phyloP scores from a whole-genome alignment of 164 flowering plant genomes.

The Annona squamosa region DNA sequence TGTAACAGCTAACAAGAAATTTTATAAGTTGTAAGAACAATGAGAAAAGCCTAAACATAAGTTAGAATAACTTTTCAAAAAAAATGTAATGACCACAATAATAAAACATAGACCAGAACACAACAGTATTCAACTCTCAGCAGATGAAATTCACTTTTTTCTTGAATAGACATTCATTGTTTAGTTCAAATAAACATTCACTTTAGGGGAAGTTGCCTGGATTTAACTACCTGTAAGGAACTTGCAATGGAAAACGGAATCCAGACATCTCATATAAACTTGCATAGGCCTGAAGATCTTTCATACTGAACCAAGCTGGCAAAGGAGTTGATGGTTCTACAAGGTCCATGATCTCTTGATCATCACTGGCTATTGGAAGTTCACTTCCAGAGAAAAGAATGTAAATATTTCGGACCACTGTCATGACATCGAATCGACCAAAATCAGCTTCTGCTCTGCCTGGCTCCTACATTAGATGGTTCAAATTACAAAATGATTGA shows the following conservation, averaged over 20 bases:
- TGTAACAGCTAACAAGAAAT: neutral
- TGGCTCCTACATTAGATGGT: slow-evolving; percentile 24
- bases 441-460: slow-evolving; percentile 56
- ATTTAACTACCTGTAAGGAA: slow-evolving; percentile 30
- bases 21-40: too few relatives aligned
- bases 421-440: slow-evolving; percentile 36
- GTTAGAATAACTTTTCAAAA: too few relatives aligned
- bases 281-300: slow-evolving; percentile 38
- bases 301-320: slow-evolving; percentile 47
- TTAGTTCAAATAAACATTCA: neutral
- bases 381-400: slow-evolving; percentile 47
- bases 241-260: slow-evolving; percentile 37
- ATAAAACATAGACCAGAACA: too few relatives aligned
- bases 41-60: too few relatives aligned
- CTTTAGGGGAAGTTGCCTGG: neutral
- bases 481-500: neutral
- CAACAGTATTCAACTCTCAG: neutral
- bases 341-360: slow-evolving; percentile 54
- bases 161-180: too few relatives aligned
- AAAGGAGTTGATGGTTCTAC: slow-evolving; percentile 43
- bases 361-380: slow-evolving; percentile 36
- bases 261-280: slow-evolving; percentile 42
- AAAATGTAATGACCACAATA: too few relatives aligned
- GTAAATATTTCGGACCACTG: slow-evolving; percentile 44
- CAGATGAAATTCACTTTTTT: neutral